Conservation (phyloP, 2,329 filamentous ascomycete species). For the Sporothrix pallida region DNA sequence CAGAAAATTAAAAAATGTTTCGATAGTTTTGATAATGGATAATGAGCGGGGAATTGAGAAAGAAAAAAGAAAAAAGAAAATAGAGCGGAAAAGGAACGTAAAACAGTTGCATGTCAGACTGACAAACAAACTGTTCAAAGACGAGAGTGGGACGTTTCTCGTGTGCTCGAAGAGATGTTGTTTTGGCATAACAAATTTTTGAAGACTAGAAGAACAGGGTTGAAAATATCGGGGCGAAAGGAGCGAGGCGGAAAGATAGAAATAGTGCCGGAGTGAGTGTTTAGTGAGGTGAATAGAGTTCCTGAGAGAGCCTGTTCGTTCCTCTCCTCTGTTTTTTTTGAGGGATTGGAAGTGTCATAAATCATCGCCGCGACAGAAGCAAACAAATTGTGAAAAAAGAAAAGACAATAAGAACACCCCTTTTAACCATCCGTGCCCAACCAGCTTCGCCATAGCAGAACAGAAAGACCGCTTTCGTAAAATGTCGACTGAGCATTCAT, state of each 20-base stretch:
- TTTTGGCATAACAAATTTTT: slow-evolving; percentile 43
- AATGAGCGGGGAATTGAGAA: not conserved
- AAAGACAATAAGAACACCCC: slow-evolving; percentile 28
- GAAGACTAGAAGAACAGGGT: slow-evolving; percentile 40
- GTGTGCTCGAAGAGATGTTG: slow-evolving; percentile 32
- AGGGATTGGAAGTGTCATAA: slow-evolving; percentile 35
- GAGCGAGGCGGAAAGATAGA: slow-evolving; percentile 37
- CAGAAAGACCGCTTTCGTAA: slow-evolving; percentile 30
- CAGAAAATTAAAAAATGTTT: not conserved
- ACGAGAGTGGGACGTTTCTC: slow-evolving; percentile 39
- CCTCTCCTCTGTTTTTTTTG: slow-evolving; percentile 33
- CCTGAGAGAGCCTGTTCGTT: slow-evolving; percentile 29
- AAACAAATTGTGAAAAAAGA: slow-evolving; percentile 28
- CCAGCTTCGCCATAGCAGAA: slow-evolving; percentile 22
- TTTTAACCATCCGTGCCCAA: slow-evolving; percentile 37
- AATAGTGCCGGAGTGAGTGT: slow-evolving; percentile 38
- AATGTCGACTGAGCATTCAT: slow-evolving; percentile 28
- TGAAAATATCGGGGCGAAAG: slow-evolving; percentile 41
- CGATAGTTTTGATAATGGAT: not conserved
- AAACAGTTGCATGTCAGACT: too few species aligned
- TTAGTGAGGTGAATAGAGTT: slow-evolving; percentile 50
- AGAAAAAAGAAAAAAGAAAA: not conserved
- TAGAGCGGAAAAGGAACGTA: not conserved
- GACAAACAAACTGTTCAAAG: not conserved
- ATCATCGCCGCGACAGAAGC: slow-evolving; percentile 38